Percentiles rank a stretch among this genome's conserved stretches.
These are phyloP conservation scores for Scleroderma citrinum DNA, from an alignment of 768 basidiomycete genomes.

Conservation along the genomic window DNA sequence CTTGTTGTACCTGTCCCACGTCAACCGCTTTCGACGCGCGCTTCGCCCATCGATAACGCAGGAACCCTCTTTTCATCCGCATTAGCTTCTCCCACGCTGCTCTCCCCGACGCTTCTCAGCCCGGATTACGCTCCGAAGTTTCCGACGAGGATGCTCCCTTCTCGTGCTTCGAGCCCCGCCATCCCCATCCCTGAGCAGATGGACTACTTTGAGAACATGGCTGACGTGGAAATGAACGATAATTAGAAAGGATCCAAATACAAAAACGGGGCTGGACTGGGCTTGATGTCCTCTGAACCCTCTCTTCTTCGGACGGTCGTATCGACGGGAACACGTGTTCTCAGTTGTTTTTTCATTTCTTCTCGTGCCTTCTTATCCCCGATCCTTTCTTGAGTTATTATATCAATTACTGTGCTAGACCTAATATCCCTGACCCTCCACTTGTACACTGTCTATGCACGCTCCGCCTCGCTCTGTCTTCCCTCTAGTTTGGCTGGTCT, in stretches of 20 bases:
- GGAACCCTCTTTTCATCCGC: not conserved
- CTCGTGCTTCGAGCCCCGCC: constrained; percentile 8
- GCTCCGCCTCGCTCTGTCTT: not conserved
- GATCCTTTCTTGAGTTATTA: constrained; percentile 2
- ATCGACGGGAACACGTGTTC: too few relatives aligned
- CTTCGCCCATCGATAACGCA: constrained; percentile 1
- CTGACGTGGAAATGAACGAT: constrained; percentile 20
- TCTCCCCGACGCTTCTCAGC: constrained; percentile 6
- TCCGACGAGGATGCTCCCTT: constrained; percentile 8
- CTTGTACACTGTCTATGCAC: not conserved
- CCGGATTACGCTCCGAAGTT: constrained; percentile 8
- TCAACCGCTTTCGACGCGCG: constrained; percentile 12
- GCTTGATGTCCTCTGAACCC: constrained; percentile 8
- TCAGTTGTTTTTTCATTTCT: not conserved
- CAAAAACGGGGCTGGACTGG: not conserved
- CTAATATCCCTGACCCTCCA: constrained; percentile 11
- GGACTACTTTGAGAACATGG: constrained; percentile 1
- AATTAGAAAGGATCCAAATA: constrained; percentile 2
- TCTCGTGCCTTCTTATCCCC: not conserved
- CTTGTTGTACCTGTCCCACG: constrained; percentile 13
- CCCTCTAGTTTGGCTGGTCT: not conserved
- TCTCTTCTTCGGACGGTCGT: not conserved
- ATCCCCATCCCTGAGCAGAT: constrained; percentile 6
- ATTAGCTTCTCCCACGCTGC: not conserved
- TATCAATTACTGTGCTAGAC: constrained; percentile 7